Percentiles rank a stretch among this genome's conserved stretches.
Evolutionary conservation across 179 eudicot species (phyloP).

Genomic region (Vitellaria paradoxa): DNA sequence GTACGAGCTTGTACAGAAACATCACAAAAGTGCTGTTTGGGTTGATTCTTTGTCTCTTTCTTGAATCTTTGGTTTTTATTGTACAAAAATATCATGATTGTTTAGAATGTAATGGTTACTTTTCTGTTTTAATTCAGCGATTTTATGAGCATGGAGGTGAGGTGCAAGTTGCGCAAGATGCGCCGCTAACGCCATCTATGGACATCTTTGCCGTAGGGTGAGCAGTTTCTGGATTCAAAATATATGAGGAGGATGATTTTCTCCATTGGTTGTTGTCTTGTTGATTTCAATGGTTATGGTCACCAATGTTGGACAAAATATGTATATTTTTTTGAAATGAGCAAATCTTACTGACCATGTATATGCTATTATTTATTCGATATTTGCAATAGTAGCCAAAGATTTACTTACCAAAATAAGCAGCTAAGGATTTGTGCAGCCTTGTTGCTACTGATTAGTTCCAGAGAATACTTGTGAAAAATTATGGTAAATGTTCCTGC

Average conservation of each 20-base stretch:
- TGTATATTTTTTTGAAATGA: background rate
- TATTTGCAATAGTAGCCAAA: too few species aligned
- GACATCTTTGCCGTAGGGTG: slow-evolving; percentile 97
- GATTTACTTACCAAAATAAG: background rate
- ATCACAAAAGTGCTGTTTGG: background rate
- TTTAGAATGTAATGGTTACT: background rate
- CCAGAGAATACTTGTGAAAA: background rate
- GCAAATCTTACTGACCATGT: background rate
- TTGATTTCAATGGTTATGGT: background rate
- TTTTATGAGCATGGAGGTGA: slow-evolving; percentile 98
- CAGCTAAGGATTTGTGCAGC: background rate
- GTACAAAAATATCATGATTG: background rate
- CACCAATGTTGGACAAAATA: background rate
- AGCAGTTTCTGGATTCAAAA: slow-evolving; percentile 28
- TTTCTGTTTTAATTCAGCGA: slow-evolving; percentile 47
- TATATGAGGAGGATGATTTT: background rate
- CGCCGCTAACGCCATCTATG: slow-evolving; percentile 84
- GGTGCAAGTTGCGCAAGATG: slow-evolving; percentile 75
- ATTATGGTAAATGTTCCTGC: background rate
- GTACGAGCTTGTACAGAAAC: background rate
- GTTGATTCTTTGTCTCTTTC: too few species aligned
- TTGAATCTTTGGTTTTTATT: background rate
- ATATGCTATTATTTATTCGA: background rate
- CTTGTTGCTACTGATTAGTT: background rate
- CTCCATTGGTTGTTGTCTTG: background rate